Conservation (phyloP, 1,284 basidiomycete species). For the Neonothopanus nambi region DNA sequence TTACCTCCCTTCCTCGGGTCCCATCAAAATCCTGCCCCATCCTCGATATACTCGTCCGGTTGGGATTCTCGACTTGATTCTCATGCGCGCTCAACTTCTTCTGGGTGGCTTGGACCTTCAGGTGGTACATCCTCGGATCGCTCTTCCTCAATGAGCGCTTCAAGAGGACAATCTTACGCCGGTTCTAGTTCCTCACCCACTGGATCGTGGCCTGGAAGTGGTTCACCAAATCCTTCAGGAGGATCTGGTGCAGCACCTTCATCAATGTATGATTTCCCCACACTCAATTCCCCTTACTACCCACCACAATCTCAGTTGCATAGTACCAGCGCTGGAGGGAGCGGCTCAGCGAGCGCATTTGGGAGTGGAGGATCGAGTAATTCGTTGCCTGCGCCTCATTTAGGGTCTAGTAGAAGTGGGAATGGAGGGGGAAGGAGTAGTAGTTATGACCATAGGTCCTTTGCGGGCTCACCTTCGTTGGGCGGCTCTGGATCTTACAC, state of each 20-base stretch:
- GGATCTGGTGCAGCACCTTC: not conserved
- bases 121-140: not conserved
- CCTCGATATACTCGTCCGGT: not conserved
- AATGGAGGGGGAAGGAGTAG: no score
- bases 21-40: constrained; percentile 3
- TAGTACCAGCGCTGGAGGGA: not conserved
- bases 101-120: not conserved
- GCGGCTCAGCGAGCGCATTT: not conserved
- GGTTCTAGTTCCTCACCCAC: constrained; percentile 3
- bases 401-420: constrained; percentile 4
- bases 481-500: no score
- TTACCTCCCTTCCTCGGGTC: constrained; percentile 5
- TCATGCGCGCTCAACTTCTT: not conserved
- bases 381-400: constrained; percentile 1
- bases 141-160: constrained; percentile 5
- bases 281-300: constrained; percentile 11
- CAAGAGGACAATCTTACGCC: constrained; percentile 1
- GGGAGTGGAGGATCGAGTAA: constrained; percentile 2
- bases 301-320: constrained; percentile 4
- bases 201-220: constrained; percentile 1
- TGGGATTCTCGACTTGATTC: constrained; percentile 6
- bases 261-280: constrained; percentile 7
- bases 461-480: not conserved
- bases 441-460: constrained; percentile 6
- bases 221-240: not conserved